Base-by-base conservation (phyloP, 306 rosid species). In the Lagenaria siceraria region DNA sequence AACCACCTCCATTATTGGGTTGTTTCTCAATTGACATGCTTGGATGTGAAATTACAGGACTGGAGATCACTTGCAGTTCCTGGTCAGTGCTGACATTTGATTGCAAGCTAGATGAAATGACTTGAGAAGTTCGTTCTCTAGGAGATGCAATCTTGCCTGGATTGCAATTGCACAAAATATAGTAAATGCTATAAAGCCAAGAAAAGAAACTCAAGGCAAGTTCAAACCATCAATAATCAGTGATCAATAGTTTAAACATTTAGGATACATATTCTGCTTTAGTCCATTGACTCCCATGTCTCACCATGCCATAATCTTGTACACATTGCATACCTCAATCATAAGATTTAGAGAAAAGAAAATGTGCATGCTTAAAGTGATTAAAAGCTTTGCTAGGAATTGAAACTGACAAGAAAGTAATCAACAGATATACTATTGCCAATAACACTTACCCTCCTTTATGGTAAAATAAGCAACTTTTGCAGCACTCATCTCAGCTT, bases 401-500 rank as follows among this genome's bases (percentile, higher is more conserved):
- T 15, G 38, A 74, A 52, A 54, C 40, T 31, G 51, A 74, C 22
- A 25, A 27, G 15, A 19, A 54, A 11, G 10, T 0, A 31, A 19
- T 29, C 18, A 33, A 19, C 8, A 74, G 1, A 10, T 13, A 74
- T 53, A 19, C 33, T 13, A 29, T 69, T 25, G 36, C 10, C 63
- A 59, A 10, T 9, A 59, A 87, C 83, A 86, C 90, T 83, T 81
- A 78, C 84, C 63, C 31, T 83, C 88, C 80, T 78, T 92, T 82
- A 95, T 77, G 64, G 80, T 76, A 40, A 75, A 55, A 81, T 86
- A 92, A 25, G 99, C 97, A 66, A 81, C 85, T 86, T 92, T 89
- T 14, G 99, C 99, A 9, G 88, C 99, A 85, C 74, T 90, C 77
- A 84, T 80, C 82, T 95, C 97, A 7, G 97, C 97, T 58, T 78